A percentile compares a stretch with the other conserved stretches of the same genome.
phyloP scores from a whole-genome alignment of 2,329 filamentous ascomycete genomes.

The Trichoderma breve region DNA sequence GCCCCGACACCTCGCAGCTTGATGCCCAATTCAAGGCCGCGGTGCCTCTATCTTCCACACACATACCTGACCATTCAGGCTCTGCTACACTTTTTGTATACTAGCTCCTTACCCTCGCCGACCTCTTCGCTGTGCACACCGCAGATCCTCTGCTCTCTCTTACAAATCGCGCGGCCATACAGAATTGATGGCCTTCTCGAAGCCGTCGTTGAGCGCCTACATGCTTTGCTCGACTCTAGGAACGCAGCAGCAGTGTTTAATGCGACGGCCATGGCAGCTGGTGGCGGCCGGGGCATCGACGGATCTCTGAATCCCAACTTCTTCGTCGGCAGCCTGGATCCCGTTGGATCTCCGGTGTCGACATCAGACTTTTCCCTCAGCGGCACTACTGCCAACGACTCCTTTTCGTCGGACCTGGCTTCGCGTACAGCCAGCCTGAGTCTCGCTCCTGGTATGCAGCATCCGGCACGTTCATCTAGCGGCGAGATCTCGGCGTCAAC shows the following conservation, averaged over 20 bases:
- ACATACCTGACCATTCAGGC: constrained; percentile 87
- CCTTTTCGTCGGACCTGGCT: constrained; percentile 33
- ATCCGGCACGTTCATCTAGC: constrained; percentile 40
- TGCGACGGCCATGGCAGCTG: constrained; percentile 94
- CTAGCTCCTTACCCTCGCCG: constrained; percentile 76
- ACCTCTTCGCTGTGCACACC: constrained; percentile 82
- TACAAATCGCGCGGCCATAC: constrained; percentile 91
- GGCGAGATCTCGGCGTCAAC: constrained; percentile 51
- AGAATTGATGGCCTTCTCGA: constrained; percentile 90
- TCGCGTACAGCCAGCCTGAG: constrained; percentile 42
- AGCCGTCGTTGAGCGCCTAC: constrained; percentile 85
- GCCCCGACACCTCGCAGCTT: constrained; percentile 57
- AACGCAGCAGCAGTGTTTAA: constrained; percentile 98
- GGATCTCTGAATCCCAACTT: constrained; percentile 63
- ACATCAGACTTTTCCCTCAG: constrained; percentile 37
- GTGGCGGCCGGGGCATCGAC: constrained; percentile 80
- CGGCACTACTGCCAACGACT: constrained; percentile 32
- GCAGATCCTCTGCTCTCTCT: constrained; percentile 89
- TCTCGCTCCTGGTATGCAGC: constrained; percentile 44
- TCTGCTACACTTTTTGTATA: constrained; percentile 90
- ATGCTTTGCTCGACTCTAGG: constrained; percentile 83
- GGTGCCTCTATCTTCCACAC: constrained; percentile 90
- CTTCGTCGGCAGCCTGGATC: constrained; percentile 52
- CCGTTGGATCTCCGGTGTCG: constrained; percentile 35
- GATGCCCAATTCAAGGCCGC: constrained; percentile 66